Evolutionary conservation across 441 rosid species (phyloP).

Genomic region (Erysimum cheiri): DNA sequence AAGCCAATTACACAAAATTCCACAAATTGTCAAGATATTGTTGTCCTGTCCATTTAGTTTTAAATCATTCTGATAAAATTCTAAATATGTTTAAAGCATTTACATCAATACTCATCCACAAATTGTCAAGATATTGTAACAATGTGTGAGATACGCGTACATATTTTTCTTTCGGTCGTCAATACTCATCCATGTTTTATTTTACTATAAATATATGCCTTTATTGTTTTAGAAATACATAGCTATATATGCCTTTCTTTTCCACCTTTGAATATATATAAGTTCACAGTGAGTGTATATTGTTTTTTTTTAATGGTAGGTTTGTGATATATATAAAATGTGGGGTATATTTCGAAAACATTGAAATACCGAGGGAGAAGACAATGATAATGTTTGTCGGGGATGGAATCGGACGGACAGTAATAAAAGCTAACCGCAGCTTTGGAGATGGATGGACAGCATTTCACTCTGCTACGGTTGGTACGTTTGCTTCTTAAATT

Average conservation of each 20-base stretch:
- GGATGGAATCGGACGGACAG: slow-evolving; percentile 59
- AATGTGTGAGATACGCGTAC: background rate
- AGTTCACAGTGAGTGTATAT: background rate
- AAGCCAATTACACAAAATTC: background rate
- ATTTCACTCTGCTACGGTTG: slow-evolving; percentile 62
- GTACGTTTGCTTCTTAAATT: slow-evolving; percentile 42
- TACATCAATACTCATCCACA: too few relatives aligned
- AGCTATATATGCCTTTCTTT: background rate
- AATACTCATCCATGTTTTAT: background rate
- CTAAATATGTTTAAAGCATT: background rate
- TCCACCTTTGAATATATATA: background rate
- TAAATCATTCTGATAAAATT: background rate
- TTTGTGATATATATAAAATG: slow-evolving; percentile 58
- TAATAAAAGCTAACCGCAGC: slow-evolving; percentile 50
- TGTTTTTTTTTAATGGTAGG: slow-evolving; percentile 30
- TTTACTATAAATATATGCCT: background rate
- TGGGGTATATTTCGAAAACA: slow-evolving; percentile 55
- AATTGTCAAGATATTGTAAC: too few relatives aligned
- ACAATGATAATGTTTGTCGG: slow-evolving; percentile 54
- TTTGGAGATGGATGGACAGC: slow-evolving; percentile 55
- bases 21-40: background rate
- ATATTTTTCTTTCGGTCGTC: background rate
- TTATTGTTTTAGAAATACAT: background rate
- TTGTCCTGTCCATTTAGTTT: background rate
- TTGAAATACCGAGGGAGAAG: slow-evolving; percentile 52